Conservation (phyloP, 2,329 filamentous ascomycete species). For the Cadophora luteo-olivacea region DNA sequence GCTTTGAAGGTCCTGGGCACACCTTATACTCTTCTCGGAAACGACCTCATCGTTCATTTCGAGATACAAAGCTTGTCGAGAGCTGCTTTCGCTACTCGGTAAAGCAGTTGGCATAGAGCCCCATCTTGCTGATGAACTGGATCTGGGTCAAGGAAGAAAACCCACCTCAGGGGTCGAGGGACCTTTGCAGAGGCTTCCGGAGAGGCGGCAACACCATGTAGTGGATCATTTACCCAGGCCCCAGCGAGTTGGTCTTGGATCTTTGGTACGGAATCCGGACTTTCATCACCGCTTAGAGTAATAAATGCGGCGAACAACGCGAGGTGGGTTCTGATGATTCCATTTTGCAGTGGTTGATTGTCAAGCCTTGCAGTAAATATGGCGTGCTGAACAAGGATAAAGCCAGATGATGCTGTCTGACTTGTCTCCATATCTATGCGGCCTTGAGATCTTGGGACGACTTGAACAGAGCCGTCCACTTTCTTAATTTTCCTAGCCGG, state of each 20-base stretch:
- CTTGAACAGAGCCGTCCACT: not conserved
- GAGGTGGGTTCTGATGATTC: constrained; percentile 6
- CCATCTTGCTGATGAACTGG: not conserved
- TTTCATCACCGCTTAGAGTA: not conserved
- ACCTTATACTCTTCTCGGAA: not conserved
- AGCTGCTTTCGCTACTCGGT: not conserved
- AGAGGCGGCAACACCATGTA: not conserved
- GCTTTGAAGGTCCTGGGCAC: not conserved
- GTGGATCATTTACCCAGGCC: not conserved
- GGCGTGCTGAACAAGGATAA: constrained; percentile 3
- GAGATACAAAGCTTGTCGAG: not conserved
- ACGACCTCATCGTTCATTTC: not conserved
- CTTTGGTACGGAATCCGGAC: not conserved
- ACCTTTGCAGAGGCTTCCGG: constrained; percentile 4
- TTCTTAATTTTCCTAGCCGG: too few species aligned
- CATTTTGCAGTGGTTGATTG: not conserved
- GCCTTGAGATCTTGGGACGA: not conserved
- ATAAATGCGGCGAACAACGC: not conserved
- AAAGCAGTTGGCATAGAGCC: not conserved
- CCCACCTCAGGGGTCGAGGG: constrained; percentile 7
- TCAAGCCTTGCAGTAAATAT: not conserved
- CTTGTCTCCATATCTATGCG: not conserved
- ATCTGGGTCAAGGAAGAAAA: not conserved
- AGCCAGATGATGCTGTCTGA: not conserved
- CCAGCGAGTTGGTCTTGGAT: not conserved